Percentiles rank a stretch among this genome's conserved stretches.
Evolutionary conservation across 441 rosid species (phyloP).

Genomic region (Erodium texanum): DNA sequence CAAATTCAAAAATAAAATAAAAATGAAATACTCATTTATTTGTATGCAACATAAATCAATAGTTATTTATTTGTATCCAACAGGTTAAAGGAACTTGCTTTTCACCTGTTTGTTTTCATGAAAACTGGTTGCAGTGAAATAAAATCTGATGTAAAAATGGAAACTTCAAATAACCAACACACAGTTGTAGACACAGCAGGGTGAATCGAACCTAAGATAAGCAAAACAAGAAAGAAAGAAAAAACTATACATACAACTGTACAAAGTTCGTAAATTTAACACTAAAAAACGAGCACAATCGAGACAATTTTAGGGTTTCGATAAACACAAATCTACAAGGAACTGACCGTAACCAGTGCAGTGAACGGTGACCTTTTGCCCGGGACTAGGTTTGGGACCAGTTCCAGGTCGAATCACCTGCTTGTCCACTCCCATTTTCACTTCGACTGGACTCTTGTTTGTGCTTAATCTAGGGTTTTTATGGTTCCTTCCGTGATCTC

Average conservation of each 20-base stretch:
- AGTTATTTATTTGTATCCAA: not conserved
- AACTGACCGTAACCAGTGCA: slow-evolving; percentile 79
- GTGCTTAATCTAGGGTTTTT: slow-evolving; percentile 1
- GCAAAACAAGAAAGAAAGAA: not conserved
- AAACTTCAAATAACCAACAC: not conserved
- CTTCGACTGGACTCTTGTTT: slow-evolving; percentile 7
- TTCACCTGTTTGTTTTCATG: not conserved
- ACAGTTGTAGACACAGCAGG: not conserved
- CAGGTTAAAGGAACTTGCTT: not conserved
- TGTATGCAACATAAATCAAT: not conserved
- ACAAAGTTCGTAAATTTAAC: not conserved
- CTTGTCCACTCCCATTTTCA: slow-evolving; percentile 70
- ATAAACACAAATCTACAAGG: not conserved
- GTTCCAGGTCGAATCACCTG: slow-evolving; percentile 61
- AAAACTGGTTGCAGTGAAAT: not conserved
- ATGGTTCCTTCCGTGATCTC: not conserved
- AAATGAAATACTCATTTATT: not conserved
- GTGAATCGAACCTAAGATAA: not conserved
- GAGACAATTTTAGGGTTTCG: not conserved
- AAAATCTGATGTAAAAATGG: not conserved
- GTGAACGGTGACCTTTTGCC: slow-evolving; percentile 87
- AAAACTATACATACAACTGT: not conserved
- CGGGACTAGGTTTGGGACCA: slow-evolving; percentile 66
- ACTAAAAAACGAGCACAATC: not conserved
- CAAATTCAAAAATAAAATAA: not conserved